phyloP scores from a whole-genome alignment of 345 rosid species.

The Corchorus capsularis region DNA sequence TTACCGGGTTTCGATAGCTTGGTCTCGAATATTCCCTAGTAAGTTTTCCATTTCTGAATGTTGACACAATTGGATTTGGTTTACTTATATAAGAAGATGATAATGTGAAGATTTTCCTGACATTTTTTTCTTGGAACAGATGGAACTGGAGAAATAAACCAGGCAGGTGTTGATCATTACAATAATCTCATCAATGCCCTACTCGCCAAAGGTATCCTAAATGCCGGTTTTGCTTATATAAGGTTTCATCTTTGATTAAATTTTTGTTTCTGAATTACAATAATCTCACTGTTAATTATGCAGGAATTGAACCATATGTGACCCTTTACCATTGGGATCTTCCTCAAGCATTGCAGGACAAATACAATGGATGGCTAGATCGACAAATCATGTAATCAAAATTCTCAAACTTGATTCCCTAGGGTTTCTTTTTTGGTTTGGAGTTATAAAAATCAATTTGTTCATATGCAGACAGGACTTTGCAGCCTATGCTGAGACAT shows the following conservation, averaged over 20 bases:
- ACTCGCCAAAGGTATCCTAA: constrained; percentile 62
- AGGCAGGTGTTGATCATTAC: constrained; percentile 90
- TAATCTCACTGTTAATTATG: not conserved
- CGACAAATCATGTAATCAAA: constrained; percentile 66
- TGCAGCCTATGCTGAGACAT: constrained; percentile 74
- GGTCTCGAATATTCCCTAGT: constrained; percentile 95
- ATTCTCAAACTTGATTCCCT: not conserved
- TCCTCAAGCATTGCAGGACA: constrained; percentile 82
- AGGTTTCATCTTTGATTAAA: not conserved
- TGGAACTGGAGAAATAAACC: constrained; percentile 79
- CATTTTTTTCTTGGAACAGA: constrained; percentile 34
- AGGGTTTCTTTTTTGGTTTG: not conserved
- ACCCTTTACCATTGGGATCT: constrained; percentile 98
- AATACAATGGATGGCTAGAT: constrained; percentile 82
- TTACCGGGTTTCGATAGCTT: constrained; percentile 83
- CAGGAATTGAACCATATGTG: constrained; percentile 91
- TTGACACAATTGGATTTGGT: not conserved
- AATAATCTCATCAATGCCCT: constrained; percentile 79
- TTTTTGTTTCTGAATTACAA: not conserved
- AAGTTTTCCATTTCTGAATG: constrained; percentile 19
- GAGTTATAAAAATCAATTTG: not conserved
- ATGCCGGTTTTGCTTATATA: not conserved
- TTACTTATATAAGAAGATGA: not conserved
- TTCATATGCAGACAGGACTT: constrained; percentile 64
- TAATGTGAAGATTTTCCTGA: not conserved